Evolutionary conservation across 768 basidiomycete genomes (phyloP).

Genomic region (Phlebiopsis gigantea): DNA sequence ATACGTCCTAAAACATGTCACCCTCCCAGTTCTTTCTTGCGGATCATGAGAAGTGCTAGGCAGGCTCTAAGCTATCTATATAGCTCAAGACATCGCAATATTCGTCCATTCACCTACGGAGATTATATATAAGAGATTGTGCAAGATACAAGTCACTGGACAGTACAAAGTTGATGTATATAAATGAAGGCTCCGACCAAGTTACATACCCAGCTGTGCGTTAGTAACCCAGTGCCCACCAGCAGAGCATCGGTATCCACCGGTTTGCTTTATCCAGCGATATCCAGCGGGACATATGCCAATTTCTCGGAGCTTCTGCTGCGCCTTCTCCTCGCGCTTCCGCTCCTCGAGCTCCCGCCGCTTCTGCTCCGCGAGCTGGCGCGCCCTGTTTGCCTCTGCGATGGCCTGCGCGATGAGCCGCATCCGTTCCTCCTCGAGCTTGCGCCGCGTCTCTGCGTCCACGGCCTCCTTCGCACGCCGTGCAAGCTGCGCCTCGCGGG

Average conservation of each 20-base stretch:
- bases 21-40: too few species aligned
- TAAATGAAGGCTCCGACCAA: not conserved
- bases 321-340: constrained; percentile 38
- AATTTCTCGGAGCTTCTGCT: constrained; percentile 36
- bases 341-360: constrained; percentile 25
- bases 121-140: too few species aligned
- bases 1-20: too few species aligned
- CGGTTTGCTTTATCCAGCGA: constrained; percentile 35
- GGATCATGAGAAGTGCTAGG: too few species aligned
- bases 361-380: constrained; percentile 22
- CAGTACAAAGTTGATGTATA: too few species aligned
- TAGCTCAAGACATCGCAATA: too few species aligned
- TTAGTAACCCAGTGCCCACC: constrained; percentile 38
- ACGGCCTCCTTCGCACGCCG: constrained; percentile 1
- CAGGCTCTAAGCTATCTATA: too few species aligned
- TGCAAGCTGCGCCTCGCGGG: constrained; percentile 6
- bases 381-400: constrained; percentile 20
- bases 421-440: not conserved
- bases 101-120: too few species aligned
- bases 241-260: constrained; percentile 43
- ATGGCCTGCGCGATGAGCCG: constrained; percentile 3
- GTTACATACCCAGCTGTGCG: constrained; percentile 24
- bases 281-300: constrained; percentile 47
- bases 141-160: too few species aligned
- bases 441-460: not conserved